Percentiles rank a stretch among this genome's conserved stretches.
Conservation (phyloP, 331 rosid species). For the Spiraea crenata region DNA sequence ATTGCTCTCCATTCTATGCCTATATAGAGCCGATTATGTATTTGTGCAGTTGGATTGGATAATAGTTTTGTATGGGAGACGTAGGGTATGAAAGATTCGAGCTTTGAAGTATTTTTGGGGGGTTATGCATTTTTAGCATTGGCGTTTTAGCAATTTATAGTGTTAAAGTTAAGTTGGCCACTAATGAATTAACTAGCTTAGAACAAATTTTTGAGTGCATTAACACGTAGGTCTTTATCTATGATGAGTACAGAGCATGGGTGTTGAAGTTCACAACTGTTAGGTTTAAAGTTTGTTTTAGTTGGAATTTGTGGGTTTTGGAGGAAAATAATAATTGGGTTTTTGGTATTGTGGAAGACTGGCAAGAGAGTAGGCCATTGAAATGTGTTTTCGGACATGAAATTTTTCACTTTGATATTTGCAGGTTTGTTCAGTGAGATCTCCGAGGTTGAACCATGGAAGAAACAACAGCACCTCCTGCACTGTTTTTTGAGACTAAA, state of each 20-base stretch:
- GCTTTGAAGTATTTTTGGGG: constrained; percentile 10
- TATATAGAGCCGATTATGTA: no score
- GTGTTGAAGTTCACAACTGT: background rate
- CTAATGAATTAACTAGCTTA: background rate
- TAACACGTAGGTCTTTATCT: background rate
- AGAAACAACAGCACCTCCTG: constrained; percentile 28
- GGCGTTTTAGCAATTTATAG: background rate
- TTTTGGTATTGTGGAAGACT: background rate
- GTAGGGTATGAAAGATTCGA: constrained; percentile 6
- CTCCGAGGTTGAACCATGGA: constrained; percentile 41
- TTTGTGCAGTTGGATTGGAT: no score
- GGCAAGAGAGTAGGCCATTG: background rate
- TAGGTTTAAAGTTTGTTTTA: background rate
- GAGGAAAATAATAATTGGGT: background rate
- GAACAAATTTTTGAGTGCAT: background rate
- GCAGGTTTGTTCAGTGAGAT: constrained; percentile 34
- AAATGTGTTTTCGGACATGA: background rate
- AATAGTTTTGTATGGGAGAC: background rate
- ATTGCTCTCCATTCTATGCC: background rate
- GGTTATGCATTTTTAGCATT: constrained; percentile 13
- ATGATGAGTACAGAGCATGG: background rate
- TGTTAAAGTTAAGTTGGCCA: background rate
- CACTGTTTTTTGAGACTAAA: constrained; percentile 65
- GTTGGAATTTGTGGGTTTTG: background rate
- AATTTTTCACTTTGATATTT: background rate